These are phyloP conservation scores for Pascua sp. DNA, from an alignment of 1,284 basidiomycete genomes.

Conservation along the genomic window DNA sequence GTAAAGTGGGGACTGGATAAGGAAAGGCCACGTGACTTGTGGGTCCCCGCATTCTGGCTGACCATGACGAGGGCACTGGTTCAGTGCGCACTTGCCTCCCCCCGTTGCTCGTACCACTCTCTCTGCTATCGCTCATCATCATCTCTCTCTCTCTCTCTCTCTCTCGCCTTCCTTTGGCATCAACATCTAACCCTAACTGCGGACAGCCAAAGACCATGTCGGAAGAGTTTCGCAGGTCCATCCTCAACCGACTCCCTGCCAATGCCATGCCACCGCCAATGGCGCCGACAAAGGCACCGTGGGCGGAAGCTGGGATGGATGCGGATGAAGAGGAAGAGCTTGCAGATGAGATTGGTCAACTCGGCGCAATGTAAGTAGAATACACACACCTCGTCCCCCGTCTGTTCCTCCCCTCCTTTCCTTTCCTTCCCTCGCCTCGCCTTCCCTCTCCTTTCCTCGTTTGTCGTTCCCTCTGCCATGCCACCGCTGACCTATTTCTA, in stretches of 20 bases:
- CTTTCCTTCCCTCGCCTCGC: too few relatives aligned
- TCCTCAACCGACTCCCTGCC: constrained; percentile 34
- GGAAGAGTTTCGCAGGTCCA: constrained; percentile 43
- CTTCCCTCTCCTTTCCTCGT: too few relatives aligned
- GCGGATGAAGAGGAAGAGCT: constrained; percentile 59
- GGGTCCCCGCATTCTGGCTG: neutral
- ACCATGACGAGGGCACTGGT: neutral
- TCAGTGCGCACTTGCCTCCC: too few relatives aligned
- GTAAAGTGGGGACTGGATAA: neutral
- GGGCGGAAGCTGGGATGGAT: constrained; percentile 28
- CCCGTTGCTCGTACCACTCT: too few relatives aligned
- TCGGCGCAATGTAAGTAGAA: constrained; percentile 52
- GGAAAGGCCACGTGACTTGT: neutral
- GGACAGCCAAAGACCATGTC: constrained; percentile 32
- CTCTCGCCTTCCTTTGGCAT: too few relatives aligned
- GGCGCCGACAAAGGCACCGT: constrained; percentile 43
- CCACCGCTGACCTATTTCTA: neutral
- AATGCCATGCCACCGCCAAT: constrained; percentile 21
- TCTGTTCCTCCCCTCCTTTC: too few relatives aligned
- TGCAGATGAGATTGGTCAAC: constrained; percentile 60
- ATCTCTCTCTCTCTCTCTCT: too few relatives aligned
- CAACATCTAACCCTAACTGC: too few relatives aligned
- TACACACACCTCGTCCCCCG: too few relatives aligned
- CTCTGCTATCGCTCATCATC: too few relatives aligned
- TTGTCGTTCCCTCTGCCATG: too few relatives aligned